These are phyloP conservation scores for Raphanus raphanistrum DNA, from an alignment of 345 rosid genomes.

Conservation along the genomic window DNA sequence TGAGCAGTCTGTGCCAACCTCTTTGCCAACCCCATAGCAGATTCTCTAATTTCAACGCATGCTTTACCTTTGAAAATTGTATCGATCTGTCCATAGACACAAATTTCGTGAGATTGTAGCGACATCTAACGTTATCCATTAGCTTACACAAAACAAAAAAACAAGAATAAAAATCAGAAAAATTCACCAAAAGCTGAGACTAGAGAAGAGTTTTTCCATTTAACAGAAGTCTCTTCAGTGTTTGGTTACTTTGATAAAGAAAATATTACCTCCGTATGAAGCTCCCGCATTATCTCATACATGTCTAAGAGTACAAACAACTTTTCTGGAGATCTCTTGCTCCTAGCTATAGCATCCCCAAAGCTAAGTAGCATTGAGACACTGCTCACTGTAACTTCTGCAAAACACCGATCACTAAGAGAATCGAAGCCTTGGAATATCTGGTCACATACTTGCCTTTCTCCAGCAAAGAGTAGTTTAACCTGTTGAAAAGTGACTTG, in stretches of 20 bases:
- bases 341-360: slow-evolving; percentile 95
- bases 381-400: slow-evolving; percentile 76
- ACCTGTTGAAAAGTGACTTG: slow-evolving; percentile 52
- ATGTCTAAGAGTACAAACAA: slow-evolving; percentile 95
- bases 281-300: slow-evolving; percentile 98
- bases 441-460: slow-evolving; percentile 88
- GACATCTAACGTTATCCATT: slow-evolving; percentile 1
- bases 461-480: slow-evolving; percentile 91
- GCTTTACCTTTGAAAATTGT: slow-evolving; percentile 78
- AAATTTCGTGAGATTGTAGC: slow-evolving; percentile 15
- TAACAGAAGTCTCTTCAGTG: slow-evolving; percentile 1
- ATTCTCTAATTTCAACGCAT: slow-evolving; percentile 85
- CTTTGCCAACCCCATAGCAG: slow-evolving; percentile 82
- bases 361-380: slow-evolving; percentile 95
- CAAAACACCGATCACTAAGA: slow-evolving; percentile 89
- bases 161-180: slow-evolving; percentile 3
- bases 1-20: slow-evolving; percentile 90
- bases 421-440: slow-evolving; percentile 86
- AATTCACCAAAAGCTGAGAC: slow-evolving; percentile 9
- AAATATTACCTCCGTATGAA: slow-evolving; percentile 80
- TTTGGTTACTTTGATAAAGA: slow-evolving; percentile 7
- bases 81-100: slow-evolving; percentile 60
- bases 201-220: slow-evolving; percentile 1
- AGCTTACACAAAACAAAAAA: not conserved
- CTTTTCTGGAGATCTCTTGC: slow-evolving; percentile 98